phyloP scores from a whole-genome alignment of 2,329 filamentous ascomycete species.

The Alternaria brassicicola region DNA sequence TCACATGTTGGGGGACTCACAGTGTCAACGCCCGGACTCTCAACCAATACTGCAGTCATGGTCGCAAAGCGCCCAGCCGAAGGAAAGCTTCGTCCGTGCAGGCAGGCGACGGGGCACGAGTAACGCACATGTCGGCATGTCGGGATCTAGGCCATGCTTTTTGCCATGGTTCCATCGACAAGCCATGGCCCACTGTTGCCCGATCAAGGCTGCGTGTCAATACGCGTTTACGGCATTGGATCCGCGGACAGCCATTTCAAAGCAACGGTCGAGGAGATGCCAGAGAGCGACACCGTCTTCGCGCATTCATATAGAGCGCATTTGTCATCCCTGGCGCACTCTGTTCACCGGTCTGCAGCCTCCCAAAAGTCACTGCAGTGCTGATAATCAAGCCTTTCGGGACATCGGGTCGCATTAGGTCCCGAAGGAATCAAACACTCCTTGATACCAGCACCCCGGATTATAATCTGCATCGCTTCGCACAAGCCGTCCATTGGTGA shows the following conservation, averaged over 20 bases:
- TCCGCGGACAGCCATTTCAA: neutral
- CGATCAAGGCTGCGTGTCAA: conserved; percentile 8
- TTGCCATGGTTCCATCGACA: neutral
- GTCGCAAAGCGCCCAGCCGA: neutral
- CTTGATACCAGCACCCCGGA: conserved; percentile 38
- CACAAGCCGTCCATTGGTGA: conserved; percentile 27
- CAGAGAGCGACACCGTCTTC: neutral
- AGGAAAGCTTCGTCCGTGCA: neutral
- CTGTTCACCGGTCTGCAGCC: neutral
- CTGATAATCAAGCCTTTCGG: conserved; percentile 17
- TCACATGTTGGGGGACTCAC: neutral
- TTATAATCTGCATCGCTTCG: conserved; percentile 22
- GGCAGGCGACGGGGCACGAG: neutral
- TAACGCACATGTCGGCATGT: conserved; percentile 4
- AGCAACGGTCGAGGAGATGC: conserved; percentile 2
- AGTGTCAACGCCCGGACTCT: neutral
- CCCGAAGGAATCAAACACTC: conserved; percentile 28
- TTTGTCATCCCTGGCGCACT: neutral
- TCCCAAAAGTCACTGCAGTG: neutral
- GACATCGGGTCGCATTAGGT: conserved; percentile 20
- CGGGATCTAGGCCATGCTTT: conserved; percentile 5
- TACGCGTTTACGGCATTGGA: conserved; percentile 1
- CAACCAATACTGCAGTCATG: conserved; percentile 1
- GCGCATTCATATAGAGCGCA: neutral
- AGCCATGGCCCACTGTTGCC: conserved; percentile 16